Evolutionary conservation across 2,329 filamentous ascomycete species (phyloP).

Genomic region (Aspergillus sp.): DNA sequence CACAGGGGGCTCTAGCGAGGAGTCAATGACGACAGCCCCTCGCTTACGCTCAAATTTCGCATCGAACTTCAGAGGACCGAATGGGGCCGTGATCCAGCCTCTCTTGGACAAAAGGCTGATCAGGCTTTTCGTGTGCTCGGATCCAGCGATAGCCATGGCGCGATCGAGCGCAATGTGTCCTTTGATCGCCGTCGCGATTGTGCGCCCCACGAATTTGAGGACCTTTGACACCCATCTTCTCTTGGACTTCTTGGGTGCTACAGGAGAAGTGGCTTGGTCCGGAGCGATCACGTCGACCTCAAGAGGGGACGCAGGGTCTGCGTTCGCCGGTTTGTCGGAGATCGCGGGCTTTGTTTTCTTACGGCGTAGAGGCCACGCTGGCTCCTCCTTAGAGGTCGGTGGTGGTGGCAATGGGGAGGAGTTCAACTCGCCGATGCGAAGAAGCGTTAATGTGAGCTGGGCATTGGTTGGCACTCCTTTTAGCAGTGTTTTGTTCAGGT

Average conservation of each 20-base stretch:
- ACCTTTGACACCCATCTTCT: slow-evolving; percentile 48
- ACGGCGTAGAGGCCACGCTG: slow-evolving; percentile 2
- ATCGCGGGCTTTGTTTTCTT: slow-evolving; percentile 44
- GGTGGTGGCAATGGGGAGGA: slow-evolving; percentile 72
- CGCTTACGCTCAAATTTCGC: slow-evolving; percentile 67
- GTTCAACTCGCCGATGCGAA: slow-evolving; percentile 78
- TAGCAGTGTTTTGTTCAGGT: slow-evolving; percentile 68
- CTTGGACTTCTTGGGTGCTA: slow-evolving; percentile 16
- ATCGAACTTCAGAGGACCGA: slow-evolving; percentile 75
- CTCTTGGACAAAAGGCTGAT: slow-evolving; percentile 64
- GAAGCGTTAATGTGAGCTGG: slow-evolving; percentile 75
- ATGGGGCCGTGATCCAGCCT: slow-evolving; percentile 40
- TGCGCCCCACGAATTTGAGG: slow-evolving; percentile 65
- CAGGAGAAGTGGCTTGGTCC: not conserved
- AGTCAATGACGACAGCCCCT: slow-evolving; percentile 66
- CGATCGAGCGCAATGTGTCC: slow-evolving; percentile 71
- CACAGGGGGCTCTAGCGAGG: slow-evolving; percentile 31
- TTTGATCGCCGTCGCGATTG: slow-evolving; percentile 67
- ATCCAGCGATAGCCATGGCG: slow-evolving; percentile 63
- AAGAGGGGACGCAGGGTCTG: slow-evolving; percentile 24
- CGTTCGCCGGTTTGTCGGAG: slow-evolving; percentile 48
- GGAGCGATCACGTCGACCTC: not conserved
- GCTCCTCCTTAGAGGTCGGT: slow-evolving; percentile 36
- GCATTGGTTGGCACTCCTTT: slow-evolving; percentile 83
- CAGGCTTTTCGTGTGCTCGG: slow-evolving; percentile 64